Conservation (phyloP, 441 rosid genomes). For the Rhodomyrtus psidioides region DNA sequence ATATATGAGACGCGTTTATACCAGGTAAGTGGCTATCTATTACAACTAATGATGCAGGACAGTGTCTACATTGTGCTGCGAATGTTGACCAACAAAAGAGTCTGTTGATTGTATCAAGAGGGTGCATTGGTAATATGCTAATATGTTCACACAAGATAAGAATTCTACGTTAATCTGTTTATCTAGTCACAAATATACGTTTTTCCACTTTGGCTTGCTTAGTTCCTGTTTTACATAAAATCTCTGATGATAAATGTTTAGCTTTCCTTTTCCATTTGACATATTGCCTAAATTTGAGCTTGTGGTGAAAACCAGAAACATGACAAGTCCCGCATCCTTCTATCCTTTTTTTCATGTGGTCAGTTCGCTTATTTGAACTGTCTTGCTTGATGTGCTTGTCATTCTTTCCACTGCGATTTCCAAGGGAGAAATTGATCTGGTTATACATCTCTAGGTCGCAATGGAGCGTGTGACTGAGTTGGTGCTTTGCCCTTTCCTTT, state of each 20-base stretch:
- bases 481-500: background rate
- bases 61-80: background rate
- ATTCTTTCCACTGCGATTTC: background rate
- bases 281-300: background rate
- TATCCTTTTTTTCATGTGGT: background rate
- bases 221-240: background rate
- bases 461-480: background rate
- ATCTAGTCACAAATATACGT: background rate
- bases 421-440: background rate
- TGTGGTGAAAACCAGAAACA: background rate
- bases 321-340: background rate
- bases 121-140: background rate
- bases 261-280: background rate
- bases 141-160: background rate
- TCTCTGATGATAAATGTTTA: background rate
- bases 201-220: background rate
- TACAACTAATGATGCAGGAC: background rate
- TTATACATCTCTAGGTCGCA: background rate
- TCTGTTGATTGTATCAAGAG: background rate
- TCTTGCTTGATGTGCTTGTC: background rate
- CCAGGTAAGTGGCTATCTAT: conserved; percentile 33
- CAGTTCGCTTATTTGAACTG: background rate
- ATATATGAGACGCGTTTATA: conserved; percentile 91
- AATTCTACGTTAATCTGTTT: background rate
- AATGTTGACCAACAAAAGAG: background rate